Percentiles rank a stretch among this genome's conserved stretches.
These are phyloP conservation scores for Cymbopogon citratus DNA, from an alignment of 176 grass and related monocot species.

Conservation along the genomic window DNA sequence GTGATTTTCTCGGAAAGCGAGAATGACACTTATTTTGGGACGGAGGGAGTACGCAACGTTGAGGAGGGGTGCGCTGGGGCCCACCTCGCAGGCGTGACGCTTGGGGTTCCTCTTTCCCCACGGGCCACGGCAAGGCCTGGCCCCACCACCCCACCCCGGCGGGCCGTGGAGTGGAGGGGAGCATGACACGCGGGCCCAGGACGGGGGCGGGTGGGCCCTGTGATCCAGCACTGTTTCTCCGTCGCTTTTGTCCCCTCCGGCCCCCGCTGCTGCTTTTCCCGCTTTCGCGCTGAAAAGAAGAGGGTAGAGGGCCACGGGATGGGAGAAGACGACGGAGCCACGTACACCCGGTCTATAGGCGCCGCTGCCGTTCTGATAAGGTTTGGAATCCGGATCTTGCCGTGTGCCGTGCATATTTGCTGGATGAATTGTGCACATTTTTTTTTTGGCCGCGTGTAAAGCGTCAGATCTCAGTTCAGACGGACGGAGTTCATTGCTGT, in stretches of 20 bases:
- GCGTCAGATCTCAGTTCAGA: background rate
- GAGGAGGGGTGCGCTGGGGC: background rate
- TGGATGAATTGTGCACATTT: background rate
- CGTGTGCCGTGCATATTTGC: background rate
- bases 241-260: conserved; percentile 24
- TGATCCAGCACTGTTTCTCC: background rate
- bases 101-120: conserved; percentile 17
- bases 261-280: background rate
- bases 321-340: background rate
- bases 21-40: no score
- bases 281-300: conserved; percentile 51
- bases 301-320: conserved; percentile 33
- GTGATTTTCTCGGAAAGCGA: no score
- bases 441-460: background rate
- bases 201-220: background rate
- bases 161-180: background rate
- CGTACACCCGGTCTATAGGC: background rate
- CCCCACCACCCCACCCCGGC: background rate
- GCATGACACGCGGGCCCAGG: background rate
- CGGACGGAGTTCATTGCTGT: background rate
- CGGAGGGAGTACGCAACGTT: conserved; percentile 49
- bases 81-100: conserved; percentile 30
- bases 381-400: background rate
- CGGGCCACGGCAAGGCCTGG: background rate
- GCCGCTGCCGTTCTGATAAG: background rate